phyloP scores from a whole-genome alignment of 345 rosid species.

The Sonneratia caseolaris region DNA sequence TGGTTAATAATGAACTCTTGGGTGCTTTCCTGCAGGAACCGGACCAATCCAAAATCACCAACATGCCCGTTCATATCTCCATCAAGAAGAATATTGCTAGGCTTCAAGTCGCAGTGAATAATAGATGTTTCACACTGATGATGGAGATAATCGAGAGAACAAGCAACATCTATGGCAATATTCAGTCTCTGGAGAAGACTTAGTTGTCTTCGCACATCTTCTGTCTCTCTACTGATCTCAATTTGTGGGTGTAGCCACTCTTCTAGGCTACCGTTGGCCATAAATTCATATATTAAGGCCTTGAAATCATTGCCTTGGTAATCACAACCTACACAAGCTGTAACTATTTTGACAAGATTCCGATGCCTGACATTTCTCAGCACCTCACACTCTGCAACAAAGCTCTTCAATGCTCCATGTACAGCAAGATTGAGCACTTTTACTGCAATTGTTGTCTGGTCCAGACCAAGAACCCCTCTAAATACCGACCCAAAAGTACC shows the following conservation, averaged over 20 bases:
- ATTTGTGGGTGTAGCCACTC: slow-evolving; percentile 8
- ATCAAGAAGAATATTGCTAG: slow-evolving; percentile 25
- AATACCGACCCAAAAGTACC: slow-evolving; percentile 5
- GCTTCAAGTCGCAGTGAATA: slow-evolving; percentile 31
- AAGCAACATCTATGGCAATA: slow-evolving; percentile 27
- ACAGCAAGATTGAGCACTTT: slow-evolving; percentile 2
- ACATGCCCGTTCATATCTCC: slow-evolving; percentile 28
- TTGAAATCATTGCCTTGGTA: slow-evolving; percentile 11
- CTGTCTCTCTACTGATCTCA: background rate
- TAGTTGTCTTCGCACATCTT: background rate
- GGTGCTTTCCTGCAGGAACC: slow-evolving; percentile 13
- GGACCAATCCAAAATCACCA: slow-evolving; percentile 39
- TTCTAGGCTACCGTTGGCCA: slow-evolving; percentile 14
- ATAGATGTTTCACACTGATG: slow-evolving; percentile 16
- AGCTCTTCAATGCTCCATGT: slow-evolving; percentile 8
- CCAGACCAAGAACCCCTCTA: slow-evolving; percentile 3
- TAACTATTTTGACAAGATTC: slow-evolving; percentile 13
- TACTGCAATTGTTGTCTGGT: background rate
- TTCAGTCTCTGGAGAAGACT: slow-evolving; percentile 16
- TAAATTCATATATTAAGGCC: slow-evolving; percentile 10
- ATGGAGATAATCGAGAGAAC: slow-evolving; percentile 32
- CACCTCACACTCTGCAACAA: slow-evolving; percentile 15
- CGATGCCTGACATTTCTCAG: slow-evolving; percentile 11
- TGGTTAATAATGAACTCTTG: slow-evolving; percentile 5
- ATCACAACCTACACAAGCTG: slow-evolving; percentile 14